Evolutionary conservation across 2,329 filamentous ascomycete species (phyloP), one percentile per base, ranked within the genome.

Genomic region (Verruconis gallopava): DNA sequence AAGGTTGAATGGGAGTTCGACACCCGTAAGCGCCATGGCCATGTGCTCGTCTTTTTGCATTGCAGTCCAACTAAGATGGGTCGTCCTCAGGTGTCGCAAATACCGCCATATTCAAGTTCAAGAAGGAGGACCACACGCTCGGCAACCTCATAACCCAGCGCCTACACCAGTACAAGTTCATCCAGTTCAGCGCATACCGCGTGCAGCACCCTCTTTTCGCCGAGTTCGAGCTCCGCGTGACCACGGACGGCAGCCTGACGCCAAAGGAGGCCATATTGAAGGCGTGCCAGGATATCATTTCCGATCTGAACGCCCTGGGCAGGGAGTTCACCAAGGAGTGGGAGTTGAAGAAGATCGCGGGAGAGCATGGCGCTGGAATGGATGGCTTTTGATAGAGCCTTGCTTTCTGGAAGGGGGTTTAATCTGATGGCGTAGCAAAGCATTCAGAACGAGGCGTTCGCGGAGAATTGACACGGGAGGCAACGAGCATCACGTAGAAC

Each of bases 41-140:
- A 33, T 28, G 17, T 37, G 37, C 30, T 21, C 9, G 37, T 34
- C 21, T 14, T 33, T 20, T 30, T 21, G 21, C 21, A 43, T 21
- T 15, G 4, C 2, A n/a, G n/a, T n/a, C n/a, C n/a, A n/a, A n/a
- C n/a, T n/a, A n/a, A n/a, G n/a, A n/a, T n/a, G n/a, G n/a, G n/a
- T n/a, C n/a, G n/a, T n/a, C n/a, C 25, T 32, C 45, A 91, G 86
- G 85, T 56, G 86, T 93, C 58, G 85, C 89, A 17, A 93, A 94
- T 59, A 86, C 84, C n/a, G 83, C 85, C 6, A 83, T 95, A 63
- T 98, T 98, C 67, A 78, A 85, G 45, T 79, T 98, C 64, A 85
- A 85, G 64, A 96, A 95, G 63, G 91, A 98, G 62, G 91, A 98
- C 54, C 89, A 95, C 65, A 95, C 89, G 1, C 75, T 98, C 19